phyloP scores from a whole-genome alignment of 2,329 filamentous ascomycete genomes.

The Tolypocladium paradoxum region DNA sequence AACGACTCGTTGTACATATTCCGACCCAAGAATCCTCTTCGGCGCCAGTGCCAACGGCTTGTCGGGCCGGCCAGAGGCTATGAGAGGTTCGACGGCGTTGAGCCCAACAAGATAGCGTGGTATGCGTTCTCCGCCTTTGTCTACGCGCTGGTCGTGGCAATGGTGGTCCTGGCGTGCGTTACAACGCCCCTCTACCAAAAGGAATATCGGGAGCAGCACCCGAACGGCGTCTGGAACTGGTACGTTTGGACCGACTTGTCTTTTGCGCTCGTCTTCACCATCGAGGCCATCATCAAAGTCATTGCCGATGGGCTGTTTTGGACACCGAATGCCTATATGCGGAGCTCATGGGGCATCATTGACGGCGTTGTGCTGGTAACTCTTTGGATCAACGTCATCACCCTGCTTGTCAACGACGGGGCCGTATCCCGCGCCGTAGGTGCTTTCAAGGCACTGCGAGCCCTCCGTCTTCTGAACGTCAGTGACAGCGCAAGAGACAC shows the following conservation, averaged over 20 bases:
- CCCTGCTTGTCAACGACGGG: conserved; percentile 70
- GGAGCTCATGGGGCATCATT: conserved; percentile 94
- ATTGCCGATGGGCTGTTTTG: conserved; percentile 93
- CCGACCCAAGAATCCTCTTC: conserved; percentile 62
- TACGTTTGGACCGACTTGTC: conserved; percentile 90
- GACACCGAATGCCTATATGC: conserved; percentile 94
- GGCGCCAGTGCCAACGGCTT: conserved; percentile 74
- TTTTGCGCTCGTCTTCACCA: conserved; percentile 76
- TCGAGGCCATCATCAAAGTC: conserved; percentile 83
- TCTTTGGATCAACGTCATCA: conserved; percentile 88
- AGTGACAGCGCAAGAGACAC: conserved; percentile 93
- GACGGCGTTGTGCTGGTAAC: conserved; percentile 86
- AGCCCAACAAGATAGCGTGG: conserved; percentile 84
- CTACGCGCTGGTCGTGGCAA: conserved; percentile 86
- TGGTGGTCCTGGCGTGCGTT: conserved; percentile 93
- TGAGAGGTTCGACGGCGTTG: conserved; percentile 79
- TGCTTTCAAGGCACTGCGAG: conserved; percentile 92
- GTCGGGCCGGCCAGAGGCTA: conserved; percentile 84
- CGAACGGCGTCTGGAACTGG: conserved; percentile 64
- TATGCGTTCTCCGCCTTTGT: conserved; percentile 89
- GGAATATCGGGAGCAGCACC: conserved; percentile 59
- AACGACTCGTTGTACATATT: conserved; percentile 91
- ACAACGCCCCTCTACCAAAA: conserved; percentile 93
- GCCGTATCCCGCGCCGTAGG: conserved; percentile 83
- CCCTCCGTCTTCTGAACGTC: conserved; percentile 82